phyloP scores from a whole-genome alignment of 2,329 filamentous ascomycete species.

The Trichoderma harzianum region DNA sequence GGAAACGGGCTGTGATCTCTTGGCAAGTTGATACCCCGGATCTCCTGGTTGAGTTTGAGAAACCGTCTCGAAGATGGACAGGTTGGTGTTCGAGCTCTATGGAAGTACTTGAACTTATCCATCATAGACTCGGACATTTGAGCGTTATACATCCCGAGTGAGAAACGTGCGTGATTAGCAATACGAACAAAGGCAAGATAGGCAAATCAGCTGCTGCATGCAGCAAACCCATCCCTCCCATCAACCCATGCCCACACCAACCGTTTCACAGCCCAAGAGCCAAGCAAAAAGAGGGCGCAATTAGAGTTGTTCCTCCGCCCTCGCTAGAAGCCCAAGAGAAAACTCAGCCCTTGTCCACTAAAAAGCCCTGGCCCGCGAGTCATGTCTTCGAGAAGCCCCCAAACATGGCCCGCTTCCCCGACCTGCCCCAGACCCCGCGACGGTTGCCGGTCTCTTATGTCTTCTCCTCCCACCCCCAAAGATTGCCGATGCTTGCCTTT shows the following conservation, averaged over 20 bases:
- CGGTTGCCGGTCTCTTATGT: background rate
- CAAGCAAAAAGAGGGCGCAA: slow-evolving; percentile 2
- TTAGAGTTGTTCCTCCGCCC: slow-evolving; percentile 11
- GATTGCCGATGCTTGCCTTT: slow-evolving; percentile 12
- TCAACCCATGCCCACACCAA: background rate
- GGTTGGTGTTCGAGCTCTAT: background rate
- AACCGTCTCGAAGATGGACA: background rate
- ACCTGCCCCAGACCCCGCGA: slow-evolving; percentile 14
- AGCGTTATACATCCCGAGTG: background rate
- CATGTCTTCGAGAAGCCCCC: background rate
- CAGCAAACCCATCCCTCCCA: background rate
- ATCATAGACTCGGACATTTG: background rate
- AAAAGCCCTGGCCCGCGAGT: background rate
- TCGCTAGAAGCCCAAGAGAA: slow-evolving; percentile 13
- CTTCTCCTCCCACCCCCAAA: background rate
- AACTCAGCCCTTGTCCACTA: background rate
- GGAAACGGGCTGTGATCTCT: background rate
- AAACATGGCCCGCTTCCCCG: slow-evolving; percentile 9
- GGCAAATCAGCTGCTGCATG: background rate
- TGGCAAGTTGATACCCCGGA: background rate
- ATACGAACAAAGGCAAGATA: background rate
- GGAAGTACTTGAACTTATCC: background rate
- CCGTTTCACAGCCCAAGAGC: background rate
- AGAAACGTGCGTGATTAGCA: background rate
- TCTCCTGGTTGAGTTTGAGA: background rate